These are phyloP conservation scores for Fusarium temperatum DNA, from an alignment of 2,329 filamentous ascomycete genomes.

Conservation along the genomic window DNA sequence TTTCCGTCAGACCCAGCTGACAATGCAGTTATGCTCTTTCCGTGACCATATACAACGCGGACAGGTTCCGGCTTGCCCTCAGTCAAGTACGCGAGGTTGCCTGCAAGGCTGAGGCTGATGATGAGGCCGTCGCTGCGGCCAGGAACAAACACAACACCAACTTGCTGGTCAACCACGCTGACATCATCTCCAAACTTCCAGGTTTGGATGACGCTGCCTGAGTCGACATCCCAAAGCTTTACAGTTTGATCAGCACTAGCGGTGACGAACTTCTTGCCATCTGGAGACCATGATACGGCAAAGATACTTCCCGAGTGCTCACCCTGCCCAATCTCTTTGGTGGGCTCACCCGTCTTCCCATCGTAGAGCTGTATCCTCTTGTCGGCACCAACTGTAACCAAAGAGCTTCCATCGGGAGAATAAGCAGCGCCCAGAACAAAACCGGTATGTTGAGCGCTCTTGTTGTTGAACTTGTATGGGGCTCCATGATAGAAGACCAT, in stretches of 20 bases:
- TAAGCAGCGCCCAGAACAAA: slow-evolving; percentile 91
- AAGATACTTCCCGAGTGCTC: slow-evolving; percentile 94
- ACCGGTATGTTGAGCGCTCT: slow-evolving; percentile 81
- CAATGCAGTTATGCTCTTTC: slow-evolving; percentile 88
- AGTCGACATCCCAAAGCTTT: slow-evolving; percentile 90
- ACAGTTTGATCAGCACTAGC: slow-evolving; percentile 95
- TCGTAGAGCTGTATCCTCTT: slow-evolving; percentile 93
- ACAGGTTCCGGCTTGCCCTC: slow-evolving; percentile 75
- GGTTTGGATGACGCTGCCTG: slow-evolving; percentile 77
- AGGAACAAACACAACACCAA: slow-evolving; percentile 90
- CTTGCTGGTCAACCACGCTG: slow-evolving; percentile 85
- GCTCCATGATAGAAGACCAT: slow-evolving; percentile 93
- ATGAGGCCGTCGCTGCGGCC: slow-evolving; percentile 86
- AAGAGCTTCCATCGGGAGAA: slow-evolving; percentile 81
- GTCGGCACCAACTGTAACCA: slow-evolving; percentile 94
- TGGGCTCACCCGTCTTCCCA: slow-evolving; percentile 90
- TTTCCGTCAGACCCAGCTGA: slow-evolving; percentile 56
- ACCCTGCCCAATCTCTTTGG: slow-evolving; percentile 79
- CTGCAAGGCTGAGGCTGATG: slow-evolving; percentile 87
- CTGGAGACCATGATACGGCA: slow-evolving; percentile 86
- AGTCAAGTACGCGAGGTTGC: slow-evolving; percentile 88
- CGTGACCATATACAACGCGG: slow-evolving; percentile 83
- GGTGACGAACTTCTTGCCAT: slow-evolving; percentile 87
- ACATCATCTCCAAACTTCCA: slow-evolving; percentile 87
- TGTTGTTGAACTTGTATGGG: slow-evolving; percentile 95